Evolutionary conservation across 768 basidiomycete genomes (phyloP).

Genomic region (Rhodocollybia butyracea): DNA sequence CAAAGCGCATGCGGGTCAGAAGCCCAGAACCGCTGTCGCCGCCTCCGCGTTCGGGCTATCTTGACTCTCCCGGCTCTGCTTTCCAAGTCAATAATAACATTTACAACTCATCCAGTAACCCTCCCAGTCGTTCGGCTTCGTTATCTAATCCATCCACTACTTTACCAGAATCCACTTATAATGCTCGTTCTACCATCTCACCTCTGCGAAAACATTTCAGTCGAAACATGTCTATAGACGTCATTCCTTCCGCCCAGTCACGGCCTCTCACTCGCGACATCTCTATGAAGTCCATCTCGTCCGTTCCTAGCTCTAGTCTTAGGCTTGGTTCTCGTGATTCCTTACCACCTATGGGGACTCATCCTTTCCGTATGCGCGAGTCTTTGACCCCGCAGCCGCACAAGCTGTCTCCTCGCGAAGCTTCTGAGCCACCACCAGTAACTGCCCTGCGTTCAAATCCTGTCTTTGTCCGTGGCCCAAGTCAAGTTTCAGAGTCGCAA

Average conservation of each 20-base stretch:
- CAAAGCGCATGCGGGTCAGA: slow-evolving; percentile 51
- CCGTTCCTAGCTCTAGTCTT: slow-evolving; percentile 6
- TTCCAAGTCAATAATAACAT: slow-evolving; percentile 27
- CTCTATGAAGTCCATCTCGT: slow-evolving; percentile 28
- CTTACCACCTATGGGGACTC: slow-evolving; percentile 39
- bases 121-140: slow-evolving; percentile 23
- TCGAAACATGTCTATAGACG: slow-evolving; percentile 73
- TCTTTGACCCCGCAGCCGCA: slow-evolving; percentile 69
- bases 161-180: slow-evolving; percentile 28
- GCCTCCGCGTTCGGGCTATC: slow-evolving; percentile 33
- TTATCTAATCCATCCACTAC: slow-evolving; percentile 19
- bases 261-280: slow-evolving; percentile 37
- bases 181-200: slow-evolving; percentile 39
- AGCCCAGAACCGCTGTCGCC: slow-evolving; percentile 37
- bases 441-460: slow-evolving; percentile 61
- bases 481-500: slow-evolving; percentile 21
- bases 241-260: slow-evolving; percentile 38
- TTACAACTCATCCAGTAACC: slow-evolving; percentile 15
- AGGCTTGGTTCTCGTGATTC: slow-evolving; percentile 36
- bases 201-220: slow-evolving; percentile 38
- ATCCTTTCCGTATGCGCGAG: slow-evolving; percentile 59
- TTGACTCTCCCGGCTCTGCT: slow-evolving; percentile 50
- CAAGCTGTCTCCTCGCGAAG: slow-evolving; percentile 55
- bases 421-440: slow-evolving; percentile 70
- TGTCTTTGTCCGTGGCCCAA: slow-evolving; percentile 64